Evolutionary conservation across 2,329 filamentous ascomycete species (phyloP).

Genomic region (Sordariomycetes sp.): DNA sequence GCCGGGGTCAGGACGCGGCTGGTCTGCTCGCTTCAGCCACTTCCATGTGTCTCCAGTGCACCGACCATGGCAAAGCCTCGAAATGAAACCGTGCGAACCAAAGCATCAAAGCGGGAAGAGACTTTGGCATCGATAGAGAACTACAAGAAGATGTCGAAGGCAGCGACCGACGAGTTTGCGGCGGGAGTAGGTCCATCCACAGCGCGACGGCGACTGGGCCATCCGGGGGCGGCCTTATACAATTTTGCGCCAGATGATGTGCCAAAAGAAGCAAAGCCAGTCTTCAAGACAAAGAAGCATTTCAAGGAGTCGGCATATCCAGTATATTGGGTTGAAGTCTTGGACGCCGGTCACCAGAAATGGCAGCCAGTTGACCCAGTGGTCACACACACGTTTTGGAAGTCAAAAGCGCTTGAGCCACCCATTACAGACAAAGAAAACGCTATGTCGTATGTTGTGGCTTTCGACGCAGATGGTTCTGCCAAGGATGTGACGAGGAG

Average conservation of each 20-base stretch:
- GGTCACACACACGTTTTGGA: constrained; percentile 69
- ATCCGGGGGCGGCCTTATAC: constrained; percentile 45
- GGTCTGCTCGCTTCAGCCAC: constrained; percentile 80
- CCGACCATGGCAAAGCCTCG: constrained; percentile 36
- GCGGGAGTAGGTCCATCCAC: constrained; percentile 15
- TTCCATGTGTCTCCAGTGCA: constrained; percentile 55
- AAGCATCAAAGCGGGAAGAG: constrained; percentile 21
- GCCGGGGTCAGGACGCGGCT: constrained; percentile 74
- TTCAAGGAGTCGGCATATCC: constrained; percentile 68
- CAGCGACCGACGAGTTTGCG: constrained; percentile 10
- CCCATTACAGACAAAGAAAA: constrained; percentile 71
- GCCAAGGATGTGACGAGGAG: constrained; percentile 80
- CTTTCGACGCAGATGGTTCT: constrained; percentile 71
- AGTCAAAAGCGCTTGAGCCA: constrained; percentile 70
- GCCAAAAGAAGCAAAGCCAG: constrained; percentile 12
- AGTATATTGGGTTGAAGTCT: constrained; percentile 89
- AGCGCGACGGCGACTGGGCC: constrained; percentile 39
- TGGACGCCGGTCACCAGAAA: constrained; percentile 78
- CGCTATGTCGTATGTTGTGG: constrained; percentile 72
- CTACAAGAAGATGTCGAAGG: constrained; percentile 22
- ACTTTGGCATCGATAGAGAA: constrained; percentile 29
- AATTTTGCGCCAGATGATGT: constrained; percentile 33
- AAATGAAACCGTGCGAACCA: constrained; percentile 16
- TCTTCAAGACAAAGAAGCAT: constrained; percentile 24
- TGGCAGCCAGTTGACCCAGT: constrained; percentile 86